Conservation (phyloP, 2,329 filamentous ascomycete genomes). For the Microcera coccophila region DNA sequence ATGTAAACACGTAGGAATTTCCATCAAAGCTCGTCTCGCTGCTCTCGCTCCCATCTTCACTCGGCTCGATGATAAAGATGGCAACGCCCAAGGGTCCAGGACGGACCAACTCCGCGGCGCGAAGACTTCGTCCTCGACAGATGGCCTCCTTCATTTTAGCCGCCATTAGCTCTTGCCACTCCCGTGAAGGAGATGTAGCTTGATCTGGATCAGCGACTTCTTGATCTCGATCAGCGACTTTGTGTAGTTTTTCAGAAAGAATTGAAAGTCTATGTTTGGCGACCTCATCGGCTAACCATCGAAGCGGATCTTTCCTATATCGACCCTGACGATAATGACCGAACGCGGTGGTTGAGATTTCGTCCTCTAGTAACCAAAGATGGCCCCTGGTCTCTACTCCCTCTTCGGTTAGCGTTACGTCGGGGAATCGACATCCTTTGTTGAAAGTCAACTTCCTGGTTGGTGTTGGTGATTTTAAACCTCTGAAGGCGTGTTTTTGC, state of each 20-base stretch:
- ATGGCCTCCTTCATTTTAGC: slow-evolving; percentile 7
- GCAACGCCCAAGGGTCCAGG: too few species aligned
- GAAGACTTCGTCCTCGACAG: not conserved
- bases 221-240: not conserved
- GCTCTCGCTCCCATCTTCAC: not conserved
- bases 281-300: slow-evolving; percentile 4
- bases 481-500: slow-evolving; percentile 15
- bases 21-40: too few species aligned
- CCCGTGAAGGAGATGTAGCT: slow-evolving; percentile 8
- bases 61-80: slow-evolving; percentile 10
- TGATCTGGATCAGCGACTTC: not conserved
- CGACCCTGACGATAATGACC: slow-evolving; percentile 5
- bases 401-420: slow-evolving; percentile 11
- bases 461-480: slow-evolving; percentile 14
- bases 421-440: slow-evolving; percentile 24
- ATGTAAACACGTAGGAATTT: not conserved
- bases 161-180: slow-evolving; percentile 9
- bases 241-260: not conserved
- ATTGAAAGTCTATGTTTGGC: slow-evolving; percentile 7
- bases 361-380: slow-evolving; percentile 22
- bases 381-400: slow-evolving; percentile 23
- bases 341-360: slow-evolving; percentile 15
- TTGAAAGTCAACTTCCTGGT: slow-evolving; percentile 21
- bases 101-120: too few species aligned
- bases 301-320: slow-evolving; percentile 5